Evolutionary conservation across 768 basidiomycete species (phyloP).

Genomic region (Steccherinum ochraceum): DNA sequence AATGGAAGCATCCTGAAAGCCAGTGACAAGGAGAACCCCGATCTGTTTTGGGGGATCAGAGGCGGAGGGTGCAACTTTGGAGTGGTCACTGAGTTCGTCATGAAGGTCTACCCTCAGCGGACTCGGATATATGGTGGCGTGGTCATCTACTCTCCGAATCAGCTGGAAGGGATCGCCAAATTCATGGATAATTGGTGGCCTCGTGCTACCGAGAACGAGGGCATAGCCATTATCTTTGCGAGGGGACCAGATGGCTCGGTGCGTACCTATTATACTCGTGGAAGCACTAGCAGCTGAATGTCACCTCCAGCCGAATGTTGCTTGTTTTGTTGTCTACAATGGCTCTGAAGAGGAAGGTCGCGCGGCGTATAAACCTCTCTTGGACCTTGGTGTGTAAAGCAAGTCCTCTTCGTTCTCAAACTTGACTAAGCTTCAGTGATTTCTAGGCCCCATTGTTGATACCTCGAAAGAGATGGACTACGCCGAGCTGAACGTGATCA

Average conservation of each 20-base stretch:
- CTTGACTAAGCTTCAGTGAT: background rate
- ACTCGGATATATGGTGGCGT: constrained; percentile 36
- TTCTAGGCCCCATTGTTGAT: constrained; percentile 34
- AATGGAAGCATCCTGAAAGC: constrained; percentile 31
- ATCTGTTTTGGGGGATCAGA: constrained; percentile 43
- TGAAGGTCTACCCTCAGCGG: constrained; percentile 38
- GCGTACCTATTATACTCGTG: too few relatives aligned
- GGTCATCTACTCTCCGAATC: constrained; percentile 27
- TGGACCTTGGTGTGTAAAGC: constrained; percentile 32
- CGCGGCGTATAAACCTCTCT: constrained; percentile 32
- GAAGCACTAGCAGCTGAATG: too few relatives aligned
- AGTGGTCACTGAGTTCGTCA: constrained; percentile 42
- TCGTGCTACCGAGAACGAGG: constrained; percentile 19
- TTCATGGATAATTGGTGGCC: constrained; percentile 27
- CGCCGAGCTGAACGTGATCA: constrained; percentile 32
- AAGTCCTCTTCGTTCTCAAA: too few relatives aligned
- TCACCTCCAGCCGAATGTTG: too few relatives aligned
- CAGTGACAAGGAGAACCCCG: constrained; percentile 19
- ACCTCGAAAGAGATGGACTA: constrained; percentile 36
- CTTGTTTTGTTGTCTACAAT: constrained; percentile 46
- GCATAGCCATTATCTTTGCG: background rate
- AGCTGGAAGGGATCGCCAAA: constrained; percentile 18
- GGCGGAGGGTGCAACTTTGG: constrained; percentile 48
- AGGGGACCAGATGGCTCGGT: too few relatives aligned
- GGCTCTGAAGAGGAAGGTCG: constrained; percentile 40